A percentile compares a stretch with the other conserved stretches of the same genome.
phyloP scores from a whole-genome alignment of 2,329 filamentous ascomycete species.

The Zasmidium angulare region DNA sequence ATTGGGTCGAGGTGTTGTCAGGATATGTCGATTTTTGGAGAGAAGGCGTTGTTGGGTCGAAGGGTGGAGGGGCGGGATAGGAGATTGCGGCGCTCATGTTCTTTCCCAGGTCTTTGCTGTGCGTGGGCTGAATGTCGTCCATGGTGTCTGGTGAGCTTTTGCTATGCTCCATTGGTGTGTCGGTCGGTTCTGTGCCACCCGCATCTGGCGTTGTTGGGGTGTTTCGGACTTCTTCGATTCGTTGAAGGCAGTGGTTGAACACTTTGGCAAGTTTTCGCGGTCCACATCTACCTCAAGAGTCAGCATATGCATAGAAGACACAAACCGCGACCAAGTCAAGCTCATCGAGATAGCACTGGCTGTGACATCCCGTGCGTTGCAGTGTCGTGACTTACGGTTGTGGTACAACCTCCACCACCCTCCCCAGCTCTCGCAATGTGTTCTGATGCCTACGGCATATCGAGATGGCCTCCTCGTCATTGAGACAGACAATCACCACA shows the following conservation, averaged over 20 bases:
- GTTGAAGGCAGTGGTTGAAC: conserved; percentile 33
- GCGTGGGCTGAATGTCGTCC: neutral
- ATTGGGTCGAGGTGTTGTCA: neutral
- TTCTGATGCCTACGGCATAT: conserved; percentile 23
- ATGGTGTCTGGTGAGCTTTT: neutral
- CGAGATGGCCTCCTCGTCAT: conserved; percentile 32
- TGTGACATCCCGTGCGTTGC: no score
- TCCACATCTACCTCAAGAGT: conserved; percentile 33
- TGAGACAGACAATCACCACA: conserved; percentile 39
- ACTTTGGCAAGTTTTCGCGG: conserved; percentile 42
- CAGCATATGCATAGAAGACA: no score
- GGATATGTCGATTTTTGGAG: neutral
- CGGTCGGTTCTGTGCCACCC: neutral
- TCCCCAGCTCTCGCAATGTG: conserved; percentile 19
- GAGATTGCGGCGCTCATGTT: conserved; percentile 19
- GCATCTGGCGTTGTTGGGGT: neutral
- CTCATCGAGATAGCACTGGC: no score
- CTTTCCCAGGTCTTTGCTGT: conserved; percentile 8
- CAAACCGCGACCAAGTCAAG: no score
- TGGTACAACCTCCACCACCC: conserved; percentile 36
- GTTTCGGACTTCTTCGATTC: conserved; percentile 16
- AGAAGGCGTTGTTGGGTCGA: conserved; percentile 8
- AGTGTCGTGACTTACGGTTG: conserved; percentile 23
- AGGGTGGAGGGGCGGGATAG: conserved; percentile 17
- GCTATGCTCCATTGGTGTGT: neutral